Evolutionary conservation across 1,284 basidiomycete genomes (phyloP).

Genomic region (Pterulicium gracile): DNA sequence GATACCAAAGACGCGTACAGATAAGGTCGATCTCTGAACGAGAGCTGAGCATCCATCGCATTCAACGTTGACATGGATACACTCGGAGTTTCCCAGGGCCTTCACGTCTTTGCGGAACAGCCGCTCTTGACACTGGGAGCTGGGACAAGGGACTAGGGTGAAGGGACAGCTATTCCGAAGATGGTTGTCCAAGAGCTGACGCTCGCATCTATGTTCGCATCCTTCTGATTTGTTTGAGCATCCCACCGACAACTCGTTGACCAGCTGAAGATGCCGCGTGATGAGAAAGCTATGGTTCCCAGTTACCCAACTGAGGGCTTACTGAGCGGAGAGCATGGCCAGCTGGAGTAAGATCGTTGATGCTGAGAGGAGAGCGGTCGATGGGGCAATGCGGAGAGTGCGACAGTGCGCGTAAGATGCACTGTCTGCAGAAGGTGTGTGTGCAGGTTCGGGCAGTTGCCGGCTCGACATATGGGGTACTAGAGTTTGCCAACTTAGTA

Average conservation of each 20-base stretch:
- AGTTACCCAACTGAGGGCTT: conserved; percentile 21
- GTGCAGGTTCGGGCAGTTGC: conserved; percentile 62
- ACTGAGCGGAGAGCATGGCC: conserved; percentile 67
- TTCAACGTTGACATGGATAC: conserved; percentile 22
- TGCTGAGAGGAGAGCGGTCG: conserved; percentile 55
- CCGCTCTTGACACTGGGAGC: conserved; percentile 31
- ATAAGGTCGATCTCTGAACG: conserved; percentile 22
- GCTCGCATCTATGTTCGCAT: conserved; percentile 56
- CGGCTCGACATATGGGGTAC: conserved; percentile 59
- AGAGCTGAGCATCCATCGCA: conserved; percentile 26
- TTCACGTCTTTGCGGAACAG: conserved; percentile 31
- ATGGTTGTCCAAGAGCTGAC: conserved; percentile 59
- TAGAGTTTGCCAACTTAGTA: background rate
- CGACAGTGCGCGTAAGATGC: conserved; percentile 56
- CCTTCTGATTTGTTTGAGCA: conserved; percentile 52
- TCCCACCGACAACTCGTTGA: conserved; percentile 73
- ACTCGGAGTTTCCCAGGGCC: conserved; percentile 23
- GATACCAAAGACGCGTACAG: conserved; percentile 16
- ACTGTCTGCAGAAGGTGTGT: conserved; percentile 77
- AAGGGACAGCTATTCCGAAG: conserved; percentile 51
- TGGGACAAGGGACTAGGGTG: conserved; percentile 42
- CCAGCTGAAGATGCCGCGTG: conserved; percentile 40
- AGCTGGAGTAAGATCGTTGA: conserved; percentile 45
- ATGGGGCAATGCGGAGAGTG: conserved; percentile 70
- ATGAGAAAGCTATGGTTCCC: conserved; percentile 13